Conservation (phyloP, 306 rosid species). For the Benincasa hispida region DNA sequence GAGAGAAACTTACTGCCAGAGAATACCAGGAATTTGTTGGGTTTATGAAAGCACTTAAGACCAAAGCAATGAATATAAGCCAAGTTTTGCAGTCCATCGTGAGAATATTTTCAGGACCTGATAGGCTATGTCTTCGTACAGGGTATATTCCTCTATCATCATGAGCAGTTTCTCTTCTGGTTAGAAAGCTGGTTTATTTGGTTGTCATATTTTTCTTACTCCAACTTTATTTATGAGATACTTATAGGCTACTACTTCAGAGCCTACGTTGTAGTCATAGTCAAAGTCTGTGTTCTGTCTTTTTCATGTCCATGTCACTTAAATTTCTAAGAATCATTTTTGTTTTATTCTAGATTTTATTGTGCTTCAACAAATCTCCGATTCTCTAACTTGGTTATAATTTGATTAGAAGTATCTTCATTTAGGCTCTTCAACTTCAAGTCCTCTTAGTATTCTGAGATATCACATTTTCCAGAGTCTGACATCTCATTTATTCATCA, state of each 20-base stretch:
- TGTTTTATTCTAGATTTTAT: background rate
- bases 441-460: background rate
- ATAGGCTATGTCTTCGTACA: constrained; percentile 56
- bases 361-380: background rate
- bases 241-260: background rate
- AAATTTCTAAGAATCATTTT: background rate
- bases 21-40: constrained; percentile 71
- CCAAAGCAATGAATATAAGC: constrained; percentile 62
- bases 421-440: background rate
- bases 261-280: background rate
- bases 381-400: background rate
- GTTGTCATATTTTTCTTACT: background rate
- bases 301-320: background rate
- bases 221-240: background rate
- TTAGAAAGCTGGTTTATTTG: background rate
- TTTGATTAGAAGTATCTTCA: background rate
- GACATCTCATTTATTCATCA: constrained; percentile 9
- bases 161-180: background rate
- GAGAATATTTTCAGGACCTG: constrained; percentile 64
- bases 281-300: background rate
- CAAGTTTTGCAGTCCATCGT: constrained; percentile 67
- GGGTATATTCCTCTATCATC: constrained; percentile 26
- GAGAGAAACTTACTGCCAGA: constrained; percentile 52
- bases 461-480: constrained; percentile 10
- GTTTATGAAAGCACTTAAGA: constrained; percentile 78